These are phyloP conservation scores for Cucurbitaria berberidis DNA, from an alignment of 2,329 filamentous ascomycete species.

Conservation along the genomic window DNA sequence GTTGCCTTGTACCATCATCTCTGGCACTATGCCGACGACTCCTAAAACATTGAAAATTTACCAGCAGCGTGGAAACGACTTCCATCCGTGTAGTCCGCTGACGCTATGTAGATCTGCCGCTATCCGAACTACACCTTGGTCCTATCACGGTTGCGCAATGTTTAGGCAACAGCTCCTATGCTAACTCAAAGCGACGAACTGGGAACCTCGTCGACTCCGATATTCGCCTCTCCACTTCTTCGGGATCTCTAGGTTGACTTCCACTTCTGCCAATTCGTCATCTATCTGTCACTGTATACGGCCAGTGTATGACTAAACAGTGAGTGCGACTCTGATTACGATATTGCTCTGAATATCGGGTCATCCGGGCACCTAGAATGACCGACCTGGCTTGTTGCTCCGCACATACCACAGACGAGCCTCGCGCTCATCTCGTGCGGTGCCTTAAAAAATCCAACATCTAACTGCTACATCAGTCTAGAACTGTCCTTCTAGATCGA, in stretches of 20 bases:
- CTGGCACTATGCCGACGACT: not conserved
- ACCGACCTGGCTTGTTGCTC: no score
- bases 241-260: not conserved
- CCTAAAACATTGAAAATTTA: not conserved
- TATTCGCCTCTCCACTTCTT: not conserved
- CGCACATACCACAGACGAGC: no score
- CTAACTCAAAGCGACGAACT: not conserved
- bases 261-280: not conserved
- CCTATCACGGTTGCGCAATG: slow-evolving; percentile 10
- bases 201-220: not conserved
- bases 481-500: no score
- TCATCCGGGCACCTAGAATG: not conserved
- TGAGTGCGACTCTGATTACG: not conserved
- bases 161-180: slow-evolving; percentile 6
- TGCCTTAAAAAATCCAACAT: no score
- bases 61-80: not conserved
- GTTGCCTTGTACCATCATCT: slow-evolving; percentile 22
- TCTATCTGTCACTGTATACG: not conserved
- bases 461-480: no score
- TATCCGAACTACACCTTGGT: slow-evolving; percentile 4
- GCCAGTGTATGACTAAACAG: not conserved
- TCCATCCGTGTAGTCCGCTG: slow-evolving; percentile 14
- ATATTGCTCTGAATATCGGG: not conserved
- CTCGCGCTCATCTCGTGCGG: no score
- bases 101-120: slow-evolving; percentile 9